Base-by-base conservation (phyloP, 1,284 basidiomycete species). In the Ustilago cynodontis region DNA sequence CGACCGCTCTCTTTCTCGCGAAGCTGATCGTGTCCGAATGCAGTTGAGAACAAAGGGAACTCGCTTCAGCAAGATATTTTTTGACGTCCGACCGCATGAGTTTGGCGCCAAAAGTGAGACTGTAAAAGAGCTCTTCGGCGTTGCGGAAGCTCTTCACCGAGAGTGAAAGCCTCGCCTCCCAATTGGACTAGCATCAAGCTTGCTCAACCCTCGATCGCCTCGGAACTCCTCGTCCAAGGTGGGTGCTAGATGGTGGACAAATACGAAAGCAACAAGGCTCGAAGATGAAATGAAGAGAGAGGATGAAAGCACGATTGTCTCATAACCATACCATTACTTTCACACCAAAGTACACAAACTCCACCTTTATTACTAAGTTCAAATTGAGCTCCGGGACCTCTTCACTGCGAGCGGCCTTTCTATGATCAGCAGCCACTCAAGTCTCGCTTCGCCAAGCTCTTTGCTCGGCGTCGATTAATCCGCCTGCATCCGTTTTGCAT, bases 71-170 rank as follows among this genome's bases (percentile, higher is more conserved):
- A 59, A 11, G 24, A 49, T 8, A 6, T 33, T 52, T 60, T 50
- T 60, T 52, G 58, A 60, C 58, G 58, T 60, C 58, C 49, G 58
- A 39, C 50, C 52, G 49, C 58, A 60, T 60, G 57, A 60, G 29
- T 52, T 31, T 49, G 22, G 50, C 35, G 37, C n/a, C 49, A 10
- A 52, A n/a, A 43, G 41, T 43, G 41, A 43, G 28, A 33, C 49
- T 20, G 22, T 10, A 24, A 11, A 47, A 14, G 29, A 9, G 10
- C 24, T 57, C 56, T 58, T 58, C 45, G 56, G 56, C 31, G 43
- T 49, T 58, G 56, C 26, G 28, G 29, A 29, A 31, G 45, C 56
- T 33, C n/a, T 28, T 54, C 29, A 58, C 56, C 56, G 56, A 58
- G 47, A 43, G 47, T 45, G 7, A 5, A 22, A 45, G 43, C 8